A percentile compares a stretch with the other conserved stretches of the same genome.
phyloP scores from a whole-genome alignment of 495 filamentous ascomycete genomes.

The Mycothermus thermophilus region DNA sequence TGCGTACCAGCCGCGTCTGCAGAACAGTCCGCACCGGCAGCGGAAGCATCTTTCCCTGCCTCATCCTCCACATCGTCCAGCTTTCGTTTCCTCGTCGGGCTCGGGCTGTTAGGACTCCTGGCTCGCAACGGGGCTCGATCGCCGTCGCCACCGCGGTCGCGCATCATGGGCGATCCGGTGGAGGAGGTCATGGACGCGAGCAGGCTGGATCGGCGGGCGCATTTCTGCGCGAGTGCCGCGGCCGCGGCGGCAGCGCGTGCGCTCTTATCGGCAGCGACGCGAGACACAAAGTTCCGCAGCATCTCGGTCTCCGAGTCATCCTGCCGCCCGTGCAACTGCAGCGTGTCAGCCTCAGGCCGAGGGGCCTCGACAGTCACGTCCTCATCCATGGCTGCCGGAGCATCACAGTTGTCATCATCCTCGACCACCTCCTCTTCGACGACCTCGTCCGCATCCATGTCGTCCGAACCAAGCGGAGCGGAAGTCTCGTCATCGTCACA shows the following conservation, averaged over 20 bases:
- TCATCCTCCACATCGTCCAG: slow-evolving; percentile 11
- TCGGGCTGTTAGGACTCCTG: slow-evolving; percentile 26
- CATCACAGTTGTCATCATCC: slow-evolving; percentile 5
- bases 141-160: slow-evolving; percentile 17
- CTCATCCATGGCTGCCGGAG: slow-evolving; percentile 12
- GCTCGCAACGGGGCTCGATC: slow-evolving; percentile 24
- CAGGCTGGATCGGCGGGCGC: slow-evolving; percentile 12
- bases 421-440: slow-evolving; percentile 10
- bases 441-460: slow-evolving; percentile 9
- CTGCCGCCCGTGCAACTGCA: slow-evolving; percentile 13
- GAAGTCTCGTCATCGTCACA: slow-evolving; percentile 4
- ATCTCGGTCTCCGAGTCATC: slow-evolving; percentile 32
- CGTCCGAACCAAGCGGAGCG: slow-evolving; percentile 1
- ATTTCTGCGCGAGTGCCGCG: slow-evolving; percentile 10
- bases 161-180: slow-evolving; percentile 18
- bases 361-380: slow-evolving; percentile 5
- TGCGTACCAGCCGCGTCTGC: no score
- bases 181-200: slow-evolving; percentile 11
- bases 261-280: slow-evolving; percentile 32
- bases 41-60: no score
- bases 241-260: slow-evolving; percentile 21
- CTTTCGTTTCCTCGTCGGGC: slow-evolving; percentile 23
- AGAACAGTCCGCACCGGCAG: no score
- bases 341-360: slow-evolving; percentile 11
- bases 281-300: slow-evolving; percentile 31